A percentile compares a stretch with the other conserved stretches of the same genome.
These are phyloP conservation scores for Cutaneotrichosporon curvatum DNA, from an alignment of 1,284 basidiomycete species.

Conservation along the genomic window DNA sequence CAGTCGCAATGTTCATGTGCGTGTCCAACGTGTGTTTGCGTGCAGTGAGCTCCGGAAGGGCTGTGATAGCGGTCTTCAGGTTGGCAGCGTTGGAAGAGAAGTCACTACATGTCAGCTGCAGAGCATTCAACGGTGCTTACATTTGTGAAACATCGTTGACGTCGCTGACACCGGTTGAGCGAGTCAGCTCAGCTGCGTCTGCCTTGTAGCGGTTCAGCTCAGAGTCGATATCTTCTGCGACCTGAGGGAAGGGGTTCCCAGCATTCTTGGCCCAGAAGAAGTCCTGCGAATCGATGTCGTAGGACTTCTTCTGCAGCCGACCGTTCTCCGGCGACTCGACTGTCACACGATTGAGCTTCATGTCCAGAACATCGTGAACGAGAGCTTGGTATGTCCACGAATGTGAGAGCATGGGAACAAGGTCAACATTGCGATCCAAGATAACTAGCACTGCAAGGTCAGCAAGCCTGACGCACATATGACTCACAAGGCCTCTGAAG, in stretches of 20 bases:
- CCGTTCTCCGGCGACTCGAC: constrained; percentile 58
- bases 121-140: constrained; percentile 50
- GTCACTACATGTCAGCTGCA: constrained; percentile 54
- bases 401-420: constrained; percentile 90
- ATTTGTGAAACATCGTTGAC: constrained; percentile 91
- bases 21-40: constrained; percentile 94
- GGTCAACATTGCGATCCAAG: constrained; percentile 89
- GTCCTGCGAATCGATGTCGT: constrained; percentile 96
- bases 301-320: constrained; percentile 70
- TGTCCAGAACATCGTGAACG: constrained; percentile 93
- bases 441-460: constrained; percentile 69
- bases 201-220: constrained; percentile 93
- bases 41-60: constrained; percentile 93
- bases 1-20: constrained; percentile 99
- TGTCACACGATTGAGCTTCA: constrained; percentile 92
- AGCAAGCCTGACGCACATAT: not conserved
- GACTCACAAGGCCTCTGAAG: constrained; percentile 72
- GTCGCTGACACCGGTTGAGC: constrained; percentile 91
- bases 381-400: constrained; percentile 99
- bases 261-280: constrained; percentile 99
- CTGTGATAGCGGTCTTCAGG: constrained; percentile 95
- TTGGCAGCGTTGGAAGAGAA: constrained; percentile 91
- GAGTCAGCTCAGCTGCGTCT: constrained; percentile 94
- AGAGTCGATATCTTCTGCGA: constrained; percentile 92
- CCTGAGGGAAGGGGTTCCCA: constrained; percentile 93